Conservation (phyloP, 768 basidiomycete species). For the Sarcodon sp. region DNA sequence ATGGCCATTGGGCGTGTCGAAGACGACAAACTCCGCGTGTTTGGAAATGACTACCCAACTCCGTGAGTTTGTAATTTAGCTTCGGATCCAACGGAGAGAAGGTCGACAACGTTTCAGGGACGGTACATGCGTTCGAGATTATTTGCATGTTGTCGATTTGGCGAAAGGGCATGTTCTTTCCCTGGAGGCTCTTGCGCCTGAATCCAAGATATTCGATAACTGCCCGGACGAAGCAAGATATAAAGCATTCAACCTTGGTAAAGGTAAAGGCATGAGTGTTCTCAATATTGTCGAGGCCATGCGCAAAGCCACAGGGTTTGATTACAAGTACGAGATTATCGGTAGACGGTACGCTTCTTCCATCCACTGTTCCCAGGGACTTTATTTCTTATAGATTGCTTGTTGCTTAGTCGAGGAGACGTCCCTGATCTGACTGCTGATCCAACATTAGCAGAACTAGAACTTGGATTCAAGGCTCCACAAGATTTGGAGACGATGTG, state of each 20-base stretch:
- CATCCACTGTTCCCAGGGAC: neutral
- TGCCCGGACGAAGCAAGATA: slow-evolving; percentile 43
- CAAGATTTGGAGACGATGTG: slow-evolving; percentile 87
- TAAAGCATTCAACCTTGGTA: slow-evolving; percentile 96
- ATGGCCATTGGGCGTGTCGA: slow-evolving; percentile 87
- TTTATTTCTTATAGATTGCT: neutral
- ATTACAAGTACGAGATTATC: slow-evolving; percentile 82
- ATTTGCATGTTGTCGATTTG: slow-evolving; percentile 87
- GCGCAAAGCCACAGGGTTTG: slow-evolving; percentile 79
- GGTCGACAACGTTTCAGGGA: slow-evolving; percentile 35
- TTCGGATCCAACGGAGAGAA: neutral
- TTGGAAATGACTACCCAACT: slow-evolving; percentile 96
- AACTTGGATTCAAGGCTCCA: slow-evolving; percentile 84
- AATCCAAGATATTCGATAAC: slow-evolving; percentile 49
- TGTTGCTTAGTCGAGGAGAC: slow-evolving; percentile 66
- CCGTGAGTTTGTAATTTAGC: slow-evolving; percentile 29
- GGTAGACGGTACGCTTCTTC: slow-evolving; percentile 62
- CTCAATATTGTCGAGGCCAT: slow-evolving; percentile 92
- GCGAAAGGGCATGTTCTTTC: slow-evolving; percentile 91
- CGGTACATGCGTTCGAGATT: slow-evolving; percentile 97
- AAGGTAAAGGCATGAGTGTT: slow-evolving; percentile 85
- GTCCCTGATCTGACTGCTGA: slow-evolving; percentile 96
- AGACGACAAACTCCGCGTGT: slow-evolving; percentile 52
- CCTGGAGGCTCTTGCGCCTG: slow-evolving; percentile 62
- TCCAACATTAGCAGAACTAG: slow-evolving; percentile 80